A percentile compares a stretch with the other conserved stretches of the same genome.
Evolutionary conservation across 2,329 filamentous ascomycete genomes (phyloP).

Genomic region (Seiridium unicorne): DNA sequence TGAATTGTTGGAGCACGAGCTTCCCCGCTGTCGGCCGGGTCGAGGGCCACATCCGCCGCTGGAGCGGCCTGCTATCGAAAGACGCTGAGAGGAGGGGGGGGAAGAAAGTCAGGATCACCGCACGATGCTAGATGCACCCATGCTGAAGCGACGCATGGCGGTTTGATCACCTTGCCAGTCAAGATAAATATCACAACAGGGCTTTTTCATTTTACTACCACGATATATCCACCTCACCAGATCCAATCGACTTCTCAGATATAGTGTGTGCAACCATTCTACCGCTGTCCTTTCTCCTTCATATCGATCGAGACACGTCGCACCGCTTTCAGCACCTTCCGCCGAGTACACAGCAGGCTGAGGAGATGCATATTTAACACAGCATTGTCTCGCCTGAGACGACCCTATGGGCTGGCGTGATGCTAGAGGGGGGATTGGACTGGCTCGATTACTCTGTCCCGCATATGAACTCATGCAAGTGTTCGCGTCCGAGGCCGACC

Average conservation of each 20-base stretch:
- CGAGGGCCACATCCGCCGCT: not conserved
- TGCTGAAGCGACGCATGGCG: too few relatives aligned
- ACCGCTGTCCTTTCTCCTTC: not conserved
- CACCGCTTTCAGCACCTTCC: not conserved
- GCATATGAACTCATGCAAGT: conserved; percentile 28
- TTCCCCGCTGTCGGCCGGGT: not conserved
- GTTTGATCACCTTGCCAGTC: too few relatives aligned
- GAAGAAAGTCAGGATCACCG: too few relatives aligned
- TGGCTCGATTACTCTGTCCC: conserved; percentile 22
- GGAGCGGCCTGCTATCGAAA: too few relatives aligned
- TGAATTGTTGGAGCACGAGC: not conserved
- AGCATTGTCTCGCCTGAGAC: conserved; percentile 1
- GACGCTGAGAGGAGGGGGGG: too few relatives aligned
- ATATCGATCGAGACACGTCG: conserved; percentile 2
- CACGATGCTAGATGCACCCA: too few relatives aligned
- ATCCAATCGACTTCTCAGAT: too few relatives aligned
- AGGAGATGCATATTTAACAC: not conserved
- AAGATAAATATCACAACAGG: too few relatives aligned
- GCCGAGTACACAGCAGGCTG: not conserved
- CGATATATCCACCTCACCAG: too few relatives aligned
- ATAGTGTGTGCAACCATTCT: too few relatives aligned
- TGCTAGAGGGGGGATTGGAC: conserved; percentile 7
- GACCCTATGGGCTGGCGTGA: conserved; percentile 6
- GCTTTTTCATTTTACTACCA: too few relatives aligned
- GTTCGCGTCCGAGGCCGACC: conserved; percentile 14